Conservation (phyloP, 139 green algal species). For the Chlorella sp. region DNA sequence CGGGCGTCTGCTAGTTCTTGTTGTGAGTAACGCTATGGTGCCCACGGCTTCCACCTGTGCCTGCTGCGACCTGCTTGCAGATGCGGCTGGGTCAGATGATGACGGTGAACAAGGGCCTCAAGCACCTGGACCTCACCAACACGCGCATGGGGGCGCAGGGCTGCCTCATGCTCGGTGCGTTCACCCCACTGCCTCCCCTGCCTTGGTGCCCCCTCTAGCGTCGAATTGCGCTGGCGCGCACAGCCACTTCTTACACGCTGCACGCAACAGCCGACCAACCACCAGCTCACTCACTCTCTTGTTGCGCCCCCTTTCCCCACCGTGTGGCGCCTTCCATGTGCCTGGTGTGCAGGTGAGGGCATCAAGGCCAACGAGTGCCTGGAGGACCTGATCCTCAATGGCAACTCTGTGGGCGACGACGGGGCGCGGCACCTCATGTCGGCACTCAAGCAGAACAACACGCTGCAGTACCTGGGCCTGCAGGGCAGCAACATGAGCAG, state of each 20-base stretch:
- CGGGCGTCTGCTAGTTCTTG: no score
- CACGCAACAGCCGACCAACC: not conserved
- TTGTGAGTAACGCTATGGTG: no score
- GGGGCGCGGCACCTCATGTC: slow-evolving; percentile 60
- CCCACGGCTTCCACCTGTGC: no score
- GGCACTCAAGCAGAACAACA: slow-evolving; percentile 49
- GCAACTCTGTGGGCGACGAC: slow-evolving; percentile 56
- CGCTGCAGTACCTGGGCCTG: slow-evolving; percentile 54
- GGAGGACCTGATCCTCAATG: slow-evolving; percentile 47
- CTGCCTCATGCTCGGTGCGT: slow-evolving; percentile 45
- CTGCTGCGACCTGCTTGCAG: no score
- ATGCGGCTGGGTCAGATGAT: slow-evolving; percentile 16
- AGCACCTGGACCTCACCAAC: slow-evolving; percentile 53
- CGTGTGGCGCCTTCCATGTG: not conserved
- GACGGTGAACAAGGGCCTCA: slow-evolving; percentile 24
- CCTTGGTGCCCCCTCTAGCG: no score
- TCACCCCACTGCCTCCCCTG: no score
- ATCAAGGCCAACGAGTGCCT: slow-evolving; percentile 34
- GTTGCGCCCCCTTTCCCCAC: not conserved
- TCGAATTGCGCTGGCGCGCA: not conserved
- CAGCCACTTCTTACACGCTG: not conserved
- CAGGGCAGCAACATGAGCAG: slow-evolving; percentile 51
- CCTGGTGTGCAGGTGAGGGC: not conserved
- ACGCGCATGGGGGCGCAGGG: slow-evolving; percentile 44
- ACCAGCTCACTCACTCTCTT: not conserved